Base-by-base conservation (phyloP, 2,329 filamentous ascomycete species). In the Paracorniculantispora psalliotae region DNA sequence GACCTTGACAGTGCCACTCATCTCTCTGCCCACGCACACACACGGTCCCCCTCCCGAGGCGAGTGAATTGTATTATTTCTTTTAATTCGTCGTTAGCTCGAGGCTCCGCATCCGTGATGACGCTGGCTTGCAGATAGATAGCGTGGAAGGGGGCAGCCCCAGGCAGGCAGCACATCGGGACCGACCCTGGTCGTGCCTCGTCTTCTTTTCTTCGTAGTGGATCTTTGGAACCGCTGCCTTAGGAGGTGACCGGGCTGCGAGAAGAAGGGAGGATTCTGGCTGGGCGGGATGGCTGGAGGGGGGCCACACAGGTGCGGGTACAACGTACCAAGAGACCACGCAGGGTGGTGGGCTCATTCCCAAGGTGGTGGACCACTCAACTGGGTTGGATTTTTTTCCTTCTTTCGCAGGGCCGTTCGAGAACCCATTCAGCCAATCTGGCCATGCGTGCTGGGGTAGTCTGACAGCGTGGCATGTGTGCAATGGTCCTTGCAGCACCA, bases 401-500 rank as follows among this genome's bases (percentile, higher is more conserved):
- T 39, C 33, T 41, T 26, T 48, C 8, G 6, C 7, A 30, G 6
- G 33, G 50, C n/a, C 33, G 57, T 54, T 59, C 57, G 57, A 54
- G 57, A 59, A 59, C 57, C 54, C 46, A 19, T 19, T 28, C n/a
- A n/a, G 26, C 28, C 19, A 13, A 19, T 19, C 43, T 25, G 25
- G 26, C 28, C 19, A 13, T 55, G 28, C 35, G 7, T 26, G 12
- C n/a, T 15, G 21, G 30, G 19, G 9, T 6, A 50, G 54, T 58
- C 56, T 51, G 56, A 58, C 56, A 58, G 47, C 47, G 56, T 58
- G 56, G 37, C 56, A 58, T 30, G 30, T 35, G 8, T 30, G 37
- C 21, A 39, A 52, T 53, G 19, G 37, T n/a, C 33, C 9, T 10
- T 23, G 49, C 13, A 13, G 30, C 30, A 33, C 30, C 23, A 19